Conservation (phyloP, 192 early-diverging fungal genomes). For the Umbelopsis sp. region DNA sequence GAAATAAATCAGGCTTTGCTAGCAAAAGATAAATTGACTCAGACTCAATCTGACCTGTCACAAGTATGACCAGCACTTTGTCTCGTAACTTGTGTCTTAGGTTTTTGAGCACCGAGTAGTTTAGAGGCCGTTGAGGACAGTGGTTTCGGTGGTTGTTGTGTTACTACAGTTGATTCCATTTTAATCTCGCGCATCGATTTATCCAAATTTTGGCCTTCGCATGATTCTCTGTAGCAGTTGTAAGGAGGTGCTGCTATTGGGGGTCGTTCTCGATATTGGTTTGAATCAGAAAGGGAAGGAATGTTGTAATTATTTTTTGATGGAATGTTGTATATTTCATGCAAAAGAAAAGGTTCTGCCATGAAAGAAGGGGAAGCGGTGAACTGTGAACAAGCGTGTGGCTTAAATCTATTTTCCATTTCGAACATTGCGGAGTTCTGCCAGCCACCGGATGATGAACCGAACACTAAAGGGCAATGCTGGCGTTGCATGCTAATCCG, state of each 20-base stretch:
- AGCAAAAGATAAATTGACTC: not conserved
- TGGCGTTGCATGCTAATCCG: too few species aligned
- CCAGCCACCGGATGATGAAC: not conserved
- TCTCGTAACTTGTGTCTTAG: not conserved
- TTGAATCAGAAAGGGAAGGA: not conserved
- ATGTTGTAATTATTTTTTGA: not conserved
- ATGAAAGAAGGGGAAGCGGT: not conserved
- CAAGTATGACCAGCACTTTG: slow-evolving; percentile 29
- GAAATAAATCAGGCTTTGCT: not conserved
- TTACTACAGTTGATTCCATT: not conserved
- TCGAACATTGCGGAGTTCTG: not conserved
- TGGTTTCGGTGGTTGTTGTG: not conserved
- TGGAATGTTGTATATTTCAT: not conserved
- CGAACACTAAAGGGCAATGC: too few species aligned
- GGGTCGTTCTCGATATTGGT: not conserved
- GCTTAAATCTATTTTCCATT: slow-evolving; percentile 8
- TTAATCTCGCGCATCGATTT: not conserved
- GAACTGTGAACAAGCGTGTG: not conserved
- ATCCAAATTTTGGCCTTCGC: too few species aligned
- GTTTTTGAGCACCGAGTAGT: not conserved
- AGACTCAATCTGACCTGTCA: slow-evolving; percentile 14
- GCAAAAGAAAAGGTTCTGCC: not conserved
- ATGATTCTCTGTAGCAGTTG: too few species aligned
- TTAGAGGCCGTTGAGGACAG: not conserved
- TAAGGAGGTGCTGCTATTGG: not conserved